These are phyloP conservation scores for Geotrichum restrictum DNA, from an alignment of 1,139 yeast genomes.

Conservation along the genomic window DNA sequence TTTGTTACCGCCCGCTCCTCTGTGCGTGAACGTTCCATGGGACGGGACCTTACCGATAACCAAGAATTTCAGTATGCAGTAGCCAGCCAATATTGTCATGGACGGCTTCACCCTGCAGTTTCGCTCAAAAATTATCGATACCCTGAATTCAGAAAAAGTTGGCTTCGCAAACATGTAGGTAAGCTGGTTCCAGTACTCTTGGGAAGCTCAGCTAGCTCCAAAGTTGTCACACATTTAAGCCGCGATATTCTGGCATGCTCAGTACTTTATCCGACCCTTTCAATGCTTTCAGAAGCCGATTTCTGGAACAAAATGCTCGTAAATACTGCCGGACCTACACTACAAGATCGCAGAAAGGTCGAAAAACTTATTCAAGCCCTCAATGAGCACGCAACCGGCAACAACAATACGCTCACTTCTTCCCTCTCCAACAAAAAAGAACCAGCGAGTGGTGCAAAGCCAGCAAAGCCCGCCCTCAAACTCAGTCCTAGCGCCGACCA, in stretches of 20 bases:
- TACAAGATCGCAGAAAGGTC: conserved; percentile 74
- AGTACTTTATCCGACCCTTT: conserved; percentile 52
- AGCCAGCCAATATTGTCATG: conserved; percentile 55
- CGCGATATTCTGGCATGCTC: conserved; percentile 63
- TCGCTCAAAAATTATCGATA: conserved; percentile 44
- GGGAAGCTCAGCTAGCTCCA: conserved; percentile 51
- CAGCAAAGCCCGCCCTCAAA: conserved; percentile 19
- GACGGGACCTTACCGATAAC: conserved; percentile 40
- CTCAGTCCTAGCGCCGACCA: conserved; percentile 37
- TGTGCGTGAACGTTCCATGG: conserved; percentile 32
- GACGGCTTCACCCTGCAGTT: conserved; percentile 61
- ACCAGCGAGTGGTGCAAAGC: conserved; percentile 8
- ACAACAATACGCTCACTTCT: background rate
- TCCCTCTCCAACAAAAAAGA: conserved; percentile 7
- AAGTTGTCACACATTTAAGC: conserved; percentile 48
- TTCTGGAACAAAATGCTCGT: conserved; percentile 67
- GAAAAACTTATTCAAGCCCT: conserved; percentile 67
- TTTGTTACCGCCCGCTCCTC: conserved; percentile 51
- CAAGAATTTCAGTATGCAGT: conserved; percentile 53
- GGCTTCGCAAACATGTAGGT: conserved; percentile 47
- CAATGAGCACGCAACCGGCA: conserved; percentile 52
- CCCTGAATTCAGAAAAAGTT: conserved; percentile 50
- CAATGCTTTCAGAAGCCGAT: conserved; percentile 66
- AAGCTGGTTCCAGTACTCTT: conserved; percentile 52
- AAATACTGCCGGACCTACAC: conserved; percentile 56